Base-by-base conservation (phyloP, 257 asterid species). In the Solanum tacnaense region DNA sequence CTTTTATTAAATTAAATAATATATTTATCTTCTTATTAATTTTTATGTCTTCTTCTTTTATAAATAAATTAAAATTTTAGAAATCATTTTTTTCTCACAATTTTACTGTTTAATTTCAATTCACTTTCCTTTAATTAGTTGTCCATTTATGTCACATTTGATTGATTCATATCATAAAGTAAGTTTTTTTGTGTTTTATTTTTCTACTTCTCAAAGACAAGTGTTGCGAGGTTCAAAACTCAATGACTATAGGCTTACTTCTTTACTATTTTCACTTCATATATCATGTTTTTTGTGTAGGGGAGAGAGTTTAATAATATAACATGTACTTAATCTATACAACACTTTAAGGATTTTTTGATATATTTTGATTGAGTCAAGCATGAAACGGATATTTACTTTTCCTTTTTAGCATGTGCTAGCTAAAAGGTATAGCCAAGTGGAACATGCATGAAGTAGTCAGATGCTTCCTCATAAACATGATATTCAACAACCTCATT, bases 261-360 rank as follows among this genome's bases (percentile, higher is more conserved):
- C 1, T 68, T 68, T n/a, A 68, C 11, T 3, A 3, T 6, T 68
- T 68, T 13, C 3, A 29, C 23, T 68, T 29, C 7, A 68, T 68
- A 5, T 27, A 11, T 29, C 21, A 6, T 68, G 0, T 68, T 68
- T 65, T 68, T 27, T 29, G 0, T 68, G 4, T 68, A 1, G 36
- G 3, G 10, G 2, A 4, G 1, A 5, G 21, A 27, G 1, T 0
- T 67, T 12, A 67, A 27, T 13, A 67, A 0, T 0, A 0, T 13
- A 2, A 67, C 0, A 1, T 27, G 10, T 56, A 56, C 2, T 0
- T 56, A 56, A 56, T 1, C 0, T 0, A 56, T 56, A 56, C 0
- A 1, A 0, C n/a, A 56, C 13, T 62, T 62, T 23, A 0, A 62
- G 3, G 0, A 9, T 23, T 0, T 62, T 62, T 23, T 21, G 5